Conservation (phyloP, 495 filamentous ascomycete genomes). For the Penicillium chermesinum region DNA sequence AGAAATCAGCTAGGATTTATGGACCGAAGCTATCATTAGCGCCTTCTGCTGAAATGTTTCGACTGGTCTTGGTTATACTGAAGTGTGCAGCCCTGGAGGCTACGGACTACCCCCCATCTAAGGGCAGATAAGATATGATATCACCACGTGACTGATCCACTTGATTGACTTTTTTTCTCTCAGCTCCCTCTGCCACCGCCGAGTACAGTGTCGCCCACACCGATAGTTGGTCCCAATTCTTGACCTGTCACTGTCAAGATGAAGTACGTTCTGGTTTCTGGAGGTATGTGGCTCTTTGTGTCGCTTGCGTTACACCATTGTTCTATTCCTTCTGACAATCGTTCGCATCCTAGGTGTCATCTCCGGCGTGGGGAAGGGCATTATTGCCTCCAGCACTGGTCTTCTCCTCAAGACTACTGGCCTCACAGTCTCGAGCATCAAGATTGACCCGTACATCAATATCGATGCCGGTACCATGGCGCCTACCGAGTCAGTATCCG, state of each 20-base stretch:
- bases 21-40: no score
- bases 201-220: background rate
- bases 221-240: background rate
- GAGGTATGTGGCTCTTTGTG: conserved; percentile 13
- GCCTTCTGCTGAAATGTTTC: no score
- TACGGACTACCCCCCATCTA: background rate
- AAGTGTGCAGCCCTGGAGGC: background rate
- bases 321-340: background rate
- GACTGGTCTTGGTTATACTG: no score
- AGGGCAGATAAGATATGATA: background rate
- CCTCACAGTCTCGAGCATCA: conserved; percentile 50
- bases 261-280: conserved; percentile 26
- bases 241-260: conserved; percentile 7
- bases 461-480: conserved; percentile 80
- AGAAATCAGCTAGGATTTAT: no score
- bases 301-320: background rate
- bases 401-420: conserved; percentile 81
- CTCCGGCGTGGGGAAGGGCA: conserved; percentile 77
- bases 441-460: conserved; percentile 57
- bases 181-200: background rate
- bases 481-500: conserved; percentile 61
- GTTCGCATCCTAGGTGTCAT: conserved; percentile 55
- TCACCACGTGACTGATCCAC: background rate
- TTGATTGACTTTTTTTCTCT: background rate
- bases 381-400: conserved; percentile 61